A percentile compares a stretch with the other conserved stretches of the same genome.
These are phyloP conservation scores for Kondoa subrosea DNA, from an alignment of 768 basidiomycete genomes.

Conservation along the genomic window DNA sequence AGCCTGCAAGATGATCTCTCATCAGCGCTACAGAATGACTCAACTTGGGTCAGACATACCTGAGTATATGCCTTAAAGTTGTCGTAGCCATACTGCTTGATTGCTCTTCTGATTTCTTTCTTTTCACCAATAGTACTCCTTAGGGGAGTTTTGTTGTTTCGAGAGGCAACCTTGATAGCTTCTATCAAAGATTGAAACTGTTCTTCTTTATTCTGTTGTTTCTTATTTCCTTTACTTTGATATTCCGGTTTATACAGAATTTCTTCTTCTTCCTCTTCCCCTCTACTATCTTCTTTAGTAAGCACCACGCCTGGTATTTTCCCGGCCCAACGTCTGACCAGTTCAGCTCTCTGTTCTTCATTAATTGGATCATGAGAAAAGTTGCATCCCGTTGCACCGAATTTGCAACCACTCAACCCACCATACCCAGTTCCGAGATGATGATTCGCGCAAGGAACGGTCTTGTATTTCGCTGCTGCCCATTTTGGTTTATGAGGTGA, in stretches of 20 bases:
- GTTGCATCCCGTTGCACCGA: not conserved
- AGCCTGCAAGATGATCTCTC: too few relatives aligned
- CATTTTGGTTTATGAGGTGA: not conserved
- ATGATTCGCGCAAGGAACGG: not conserved
- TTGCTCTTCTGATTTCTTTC: not conserved
- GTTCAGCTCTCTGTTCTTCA: not conserved
- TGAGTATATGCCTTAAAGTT: not conserved
- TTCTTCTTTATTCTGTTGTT: not conserved
- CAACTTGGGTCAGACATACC: too few relatives aligned
- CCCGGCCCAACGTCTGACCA: not conserved
- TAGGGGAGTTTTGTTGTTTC: not conserved
- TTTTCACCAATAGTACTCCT: not conserved
- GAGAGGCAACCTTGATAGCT: not conserved
- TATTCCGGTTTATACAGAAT: too few relatives aligned
- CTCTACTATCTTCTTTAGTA: not conserved
- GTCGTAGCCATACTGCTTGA: not conserved
- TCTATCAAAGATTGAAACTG: not conserved
- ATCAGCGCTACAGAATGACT: too few relatives aligned
- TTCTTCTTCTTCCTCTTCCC: too few relatives aligned
- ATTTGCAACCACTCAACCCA: not conserved
- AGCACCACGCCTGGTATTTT: not conserved
- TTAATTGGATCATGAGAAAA: not conserved
- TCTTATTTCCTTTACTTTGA: not conserved
- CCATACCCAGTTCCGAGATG: too few relatives aligned
- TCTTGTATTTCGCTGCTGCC: not conserved